phyloP scores from a whole-genome alignment of 306 rosid species.

The Medicago lupulina region DNA sequence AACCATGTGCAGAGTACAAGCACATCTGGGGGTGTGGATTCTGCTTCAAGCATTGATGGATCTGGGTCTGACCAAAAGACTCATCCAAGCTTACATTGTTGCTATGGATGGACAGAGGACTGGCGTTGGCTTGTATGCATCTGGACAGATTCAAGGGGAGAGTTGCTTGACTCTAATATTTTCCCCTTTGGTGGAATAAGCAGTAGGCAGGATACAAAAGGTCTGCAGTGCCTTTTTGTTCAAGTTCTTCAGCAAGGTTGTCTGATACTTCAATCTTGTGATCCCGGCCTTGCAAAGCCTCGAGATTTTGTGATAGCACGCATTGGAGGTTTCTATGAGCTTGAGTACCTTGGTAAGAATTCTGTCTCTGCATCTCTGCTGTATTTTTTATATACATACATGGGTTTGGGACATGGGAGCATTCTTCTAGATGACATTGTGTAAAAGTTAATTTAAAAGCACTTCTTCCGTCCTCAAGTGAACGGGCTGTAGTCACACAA shows the following conservation, averaged over 20 bases:
- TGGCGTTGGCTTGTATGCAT: constrained; percentile 99
- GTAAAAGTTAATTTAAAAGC: constrained; percentile 26
- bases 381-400: background rate
- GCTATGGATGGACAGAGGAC: constrained; percentile 99
- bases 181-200: constrained; percentile 99
- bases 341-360: constrained; percentile 88
- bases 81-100: constrained; percentile 91
- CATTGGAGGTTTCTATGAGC: constrained; percentile 93
- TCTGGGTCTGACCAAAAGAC: constrained; percentile 73
- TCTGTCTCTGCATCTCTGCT: constrained; percentile 30
- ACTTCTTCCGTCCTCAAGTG: background rate
- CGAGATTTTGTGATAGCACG: constrained; percentile 96
- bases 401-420: constrained; percentile 1
- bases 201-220: constrained; percentile 99
- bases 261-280: constrained; percentile 91
- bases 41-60: constrained; percentile 76
- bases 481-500: too few species aligned
- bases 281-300: constrained; percentile 77
- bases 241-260: constrained; percentile 99
- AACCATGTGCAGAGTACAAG: constrained; percentile 63
- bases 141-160: constrained; percentile 99
- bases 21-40: constrained; percentile 65
- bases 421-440: constrained; percentile 11
- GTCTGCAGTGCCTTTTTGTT: constrained; percentile 90
- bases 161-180: constrained; percentile 85